Base-by-base conservation (phyloP, 306 rosid genomes). In the Malus asiatica region DNA sequence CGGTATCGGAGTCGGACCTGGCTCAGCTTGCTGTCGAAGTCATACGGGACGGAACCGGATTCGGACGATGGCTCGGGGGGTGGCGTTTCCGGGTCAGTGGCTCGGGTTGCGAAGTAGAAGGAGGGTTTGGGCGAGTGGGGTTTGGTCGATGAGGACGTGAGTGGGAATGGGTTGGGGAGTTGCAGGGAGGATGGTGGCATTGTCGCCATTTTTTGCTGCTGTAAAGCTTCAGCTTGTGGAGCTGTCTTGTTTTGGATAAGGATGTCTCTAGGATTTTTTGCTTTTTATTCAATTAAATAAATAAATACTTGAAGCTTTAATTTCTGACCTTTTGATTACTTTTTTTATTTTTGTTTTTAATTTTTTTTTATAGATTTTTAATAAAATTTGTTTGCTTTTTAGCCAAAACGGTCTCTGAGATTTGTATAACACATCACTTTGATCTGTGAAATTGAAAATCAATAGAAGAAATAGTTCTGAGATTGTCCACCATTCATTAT, bases 11-110 rank as follows among this genome's bases (percentile, higher is more conserved):
- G 78, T 1, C 96, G 78, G 79, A 81, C 78, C 66, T 81, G 76
- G 51, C 80, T 60, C n/a, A 82, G 76, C 10, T 81, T 81, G 76
- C 53, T 65, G 71, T 77, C 87, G 58, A 66, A 79, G 68, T 63
- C 67, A 10, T 69, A 23, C 42, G 73, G 59, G 52, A 64, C 71
- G 59, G 77, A 40, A 45, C 48, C 72, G 53, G 86, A 15, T 20
- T 61, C 74, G n/a, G 92, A 9, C 30, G 84, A 16, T 32, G 83
- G 42, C 33, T 85, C 88, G 7, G 91, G 70, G 25, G 85, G 70
- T 16, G 96, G 76, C 2, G 89, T 66, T 60, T 91, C 85, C 6
- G 93, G 78, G 40, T 88, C 93, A 53, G 88, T 68, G 74, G 96
- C 91, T 45, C 85, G 83, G 75, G 83, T 62, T 15, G 71, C 61